Evolutionary conservation across 2,329 filamentous ascomycete species (phyloP).

Genomic region (Exserohilum turcica): DNA sequence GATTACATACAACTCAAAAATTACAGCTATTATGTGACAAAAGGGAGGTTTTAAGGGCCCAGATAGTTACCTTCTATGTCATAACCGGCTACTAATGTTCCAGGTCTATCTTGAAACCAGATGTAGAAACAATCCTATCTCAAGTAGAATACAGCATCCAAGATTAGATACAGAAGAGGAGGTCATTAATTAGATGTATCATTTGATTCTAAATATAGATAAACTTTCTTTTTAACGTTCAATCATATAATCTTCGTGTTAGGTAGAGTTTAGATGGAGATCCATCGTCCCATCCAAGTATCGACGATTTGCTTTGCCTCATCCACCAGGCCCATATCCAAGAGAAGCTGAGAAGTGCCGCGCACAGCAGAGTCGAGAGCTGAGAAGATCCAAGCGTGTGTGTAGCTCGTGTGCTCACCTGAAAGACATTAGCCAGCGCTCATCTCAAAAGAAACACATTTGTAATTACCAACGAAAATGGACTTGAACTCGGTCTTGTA

Average conservation of each 20-base stretch:
- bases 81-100: too few species aligned
- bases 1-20: too few species aligned
- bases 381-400: constrained; percentile 72
- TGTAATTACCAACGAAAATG: constrained; percentile 71
- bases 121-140: too few species aligned
- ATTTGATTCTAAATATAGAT: too few species aligned
- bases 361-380: constrained; percentile 71
- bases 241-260: constrained; percentile 6
- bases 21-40: too few species aligned
- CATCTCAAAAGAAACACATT: constrained; percentile 35
- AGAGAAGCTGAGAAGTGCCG: constrained; percentile 66
- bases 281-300: constrained; percentile 73
- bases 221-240: not conserved
- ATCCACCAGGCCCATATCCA: constrained; percentile 69
- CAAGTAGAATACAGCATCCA: too few species aligned
- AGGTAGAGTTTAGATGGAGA: constrained; percentile 32
- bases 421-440: not conserved
- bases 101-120: too few species aligned
- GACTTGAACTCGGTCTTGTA: constrained; percentile 71
- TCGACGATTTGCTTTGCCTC: constrained; percentile 68
- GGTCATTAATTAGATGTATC: too few species aligned
- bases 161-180: too few species aligned
- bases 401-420: constrained; percentile 53
- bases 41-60: too few species aligned
- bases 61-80: too few species aligned